Conservation (phyloP, 257 asterid species). For the Solanum tarijense region DNA sequence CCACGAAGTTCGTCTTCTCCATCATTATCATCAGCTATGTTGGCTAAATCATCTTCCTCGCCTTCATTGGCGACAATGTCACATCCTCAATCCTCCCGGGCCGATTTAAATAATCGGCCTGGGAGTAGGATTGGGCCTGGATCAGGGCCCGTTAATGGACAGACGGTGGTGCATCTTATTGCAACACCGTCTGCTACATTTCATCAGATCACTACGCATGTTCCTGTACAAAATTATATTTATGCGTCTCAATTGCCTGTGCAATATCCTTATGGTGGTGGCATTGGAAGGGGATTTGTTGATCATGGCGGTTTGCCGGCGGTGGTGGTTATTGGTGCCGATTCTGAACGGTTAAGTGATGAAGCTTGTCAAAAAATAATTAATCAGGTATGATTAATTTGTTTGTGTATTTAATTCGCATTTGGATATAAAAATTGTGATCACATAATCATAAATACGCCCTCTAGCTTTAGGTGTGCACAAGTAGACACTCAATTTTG, state of each 20-base stretch:
- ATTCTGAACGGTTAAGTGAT: conserved; percentile 10
- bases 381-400: conserved; percentile 37
- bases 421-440: not conserved
- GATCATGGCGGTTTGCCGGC: conserved; percentile 8
- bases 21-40: not conserved
- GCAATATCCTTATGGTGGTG: not conserved
- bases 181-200: not conserved
- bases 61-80: not conserved
- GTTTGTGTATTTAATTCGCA: not conserved
- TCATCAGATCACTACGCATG: not conserved
- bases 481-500: too few relatives aligned
- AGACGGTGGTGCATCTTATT: not conserved
- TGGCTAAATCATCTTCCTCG: not conserved
- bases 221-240: conserved; percentile 4
- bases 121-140: not conserved
- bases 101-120: not conserved
- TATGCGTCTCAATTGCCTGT: conserved; percentile 1
- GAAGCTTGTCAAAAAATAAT: conserved; percentile 56
- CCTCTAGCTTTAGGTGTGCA: not conserved
- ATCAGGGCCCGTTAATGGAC: not conserved
- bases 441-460: not conserved
- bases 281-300: conserved; percentile 13
- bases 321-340: conserved; percentile 19
- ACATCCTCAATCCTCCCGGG: not conserved
- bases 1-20: conserved; percentile 31